Conservation (phyloP, 805 yeast species). For the Pichia scutulata region DNA sequence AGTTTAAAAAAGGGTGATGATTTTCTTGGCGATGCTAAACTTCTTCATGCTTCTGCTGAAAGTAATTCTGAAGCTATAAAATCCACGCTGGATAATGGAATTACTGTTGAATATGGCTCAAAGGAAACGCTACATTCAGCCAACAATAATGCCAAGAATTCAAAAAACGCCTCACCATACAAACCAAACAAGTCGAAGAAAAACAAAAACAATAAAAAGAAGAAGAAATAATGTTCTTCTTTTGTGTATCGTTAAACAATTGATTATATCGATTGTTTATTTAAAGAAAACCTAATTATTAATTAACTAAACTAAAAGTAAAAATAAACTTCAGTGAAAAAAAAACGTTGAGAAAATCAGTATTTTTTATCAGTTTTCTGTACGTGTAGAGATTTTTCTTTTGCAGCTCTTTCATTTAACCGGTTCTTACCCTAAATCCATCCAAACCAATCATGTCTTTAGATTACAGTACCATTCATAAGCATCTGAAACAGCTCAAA, state of each 20-base stretch:
- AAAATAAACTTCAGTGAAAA: neutral
- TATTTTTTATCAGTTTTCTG: neutral
- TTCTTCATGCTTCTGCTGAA: neutral
- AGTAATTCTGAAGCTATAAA: neutral
- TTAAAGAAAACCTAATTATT: neutral
- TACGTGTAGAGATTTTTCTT: neutral
- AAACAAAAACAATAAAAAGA: neutral
- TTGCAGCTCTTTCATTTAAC: neutral
- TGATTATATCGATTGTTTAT: too few species aligned
- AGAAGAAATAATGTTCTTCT: neutral
- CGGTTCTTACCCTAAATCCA: neutral
- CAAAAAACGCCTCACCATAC: neutral
- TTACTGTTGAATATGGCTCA: neutral
- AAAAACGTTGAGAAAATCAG: neutral
- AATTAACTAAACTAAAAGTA: too few species aligned
- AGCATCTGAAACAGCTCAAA: constrained; percentile 20
- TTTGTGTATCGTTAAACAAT: too few species aligned
- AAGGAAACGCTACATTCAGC: neutral
- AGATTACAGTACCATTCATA: constrained; percentile 22
- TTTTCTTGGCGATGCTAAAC: neutral
- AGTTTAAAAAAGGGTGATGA: too few species aligned
- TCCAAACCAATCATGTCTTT: constrained; percentile 1
- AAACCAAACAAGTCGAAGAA: neutral
- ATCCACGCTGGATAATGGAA: neutral
- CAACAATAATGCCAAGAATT: neutral